Base-by-base conservation (phyloP, 1,139 yeast genomes). In the Pichia inconspicua region DNA sequence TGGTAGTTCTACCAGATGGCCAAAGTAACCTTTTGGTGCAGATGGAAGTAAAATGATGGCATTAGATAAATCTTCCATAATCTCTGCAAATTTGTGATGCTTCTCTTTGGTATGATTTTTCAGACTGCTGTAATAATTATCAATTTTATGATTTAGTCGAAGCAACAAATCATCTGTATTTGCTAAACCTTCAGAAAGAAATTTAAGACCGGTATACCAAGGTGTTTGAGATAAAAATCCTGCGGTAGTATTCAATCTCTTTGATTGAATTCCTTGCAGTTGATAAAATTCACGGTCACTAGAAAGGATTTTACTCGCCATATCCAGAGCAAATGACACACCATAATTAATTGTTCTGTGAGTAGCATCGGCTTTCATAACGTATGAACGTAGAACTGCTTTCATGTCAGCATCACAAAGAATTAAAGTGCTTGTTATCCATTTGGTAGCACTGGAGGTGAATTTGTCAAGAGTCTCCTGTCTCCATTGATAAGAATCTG, bases 281-380 rank as follows among this genome's bases (percentile, higher is more conserved):
- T 55, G 53, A 54, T 64, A 50, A 58, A 75, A 66, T 57, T 83
- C 90, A 51, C 78, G 72, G 57, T 88, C 95, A 41, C 73, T 74
- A 25, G 82, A 73, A 17, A 82, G 68, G 25, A 87, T 77, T 7
- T 77, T 66, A 2, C 95, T 92, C 1, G 96, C 94, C 81, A 88
- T 77, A 57, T 87, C 94, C 53, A 89, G 69, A 0, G 97, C 97
- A 72, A 92, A 87, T 0, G 95, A 82, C 48, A 86, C 83, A 41
- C 96, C 97, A 61, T 77, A 81, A 50, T 85, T 83, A 40, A 86
- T 75, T 4, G 54, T 50, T 49, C 58, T 55, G 35, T 51, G 55
- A 36, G 53, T 49, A 12, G 53, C 50, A 41, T 58, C 73, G 27
- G 67, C 62, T 32, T 67, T 72, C 4, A 89, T 74, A 12, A 89